Conservation (phyloP, 805 yeast species). For the Myxozyma sirexii region DNA sequence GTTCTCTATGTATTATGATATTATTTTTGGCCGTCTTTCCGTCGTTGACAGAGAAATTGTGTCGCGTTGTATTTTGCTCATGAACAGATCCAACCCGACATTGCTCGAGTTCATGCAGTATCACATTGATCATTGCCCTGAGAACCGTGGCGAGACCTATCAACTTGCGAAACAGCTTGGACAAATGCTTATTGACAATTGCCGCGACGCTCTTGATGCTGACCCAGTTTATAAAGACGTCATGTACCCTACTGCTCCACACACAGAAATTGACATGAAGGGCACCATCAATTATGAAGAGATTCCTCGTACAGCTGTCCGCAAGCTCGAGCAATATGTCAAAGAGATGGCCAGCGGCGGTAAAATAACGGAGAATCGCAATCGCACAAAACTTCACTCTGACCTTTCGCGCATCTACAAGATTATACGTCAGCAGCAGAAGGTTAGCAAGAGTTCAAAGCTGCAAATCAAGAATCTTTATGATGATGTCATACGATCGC, state of each 20-base stretch:
- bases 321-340: slow-evolving; percentile 94
- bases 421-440: slow-evolving; percentile 73
- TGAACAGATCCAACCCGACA: slow-evolving; percentile 95
- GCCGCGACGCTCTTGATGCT: slow-evolving; percentile 76
- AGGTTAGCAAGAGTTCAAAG: slow-evolving; percentile 55
- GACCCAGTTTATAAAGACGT: slow-evolving; percentile 97
- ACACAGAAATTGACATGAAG: slow-evolving; percentile 81
- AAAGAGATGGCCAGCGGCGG: slow-evolving; percentile 97
- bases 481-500: slow-evolving; percentile 40
- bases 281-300: slow-evolving; percentile 87
- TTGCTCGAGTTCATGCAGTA: slow-evolving; percentile 96
- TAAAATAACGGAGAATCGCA: slow-evolving; percentile 64
- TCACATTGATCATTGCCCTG: slow-evolving; percentile 80
- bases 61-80: slow-evolving; percentile 91
- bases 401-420: slow-evolving; percentile 84
- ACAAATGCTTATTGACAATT: slow-evolving; percentile 91
- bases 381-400: slow-evolving; percentile 58
- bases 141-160: slow-evolving; percentile 88
- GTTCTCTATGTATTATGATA: slow-evolving; percentile 88
- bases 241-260: slow-evolving; percentile 91
- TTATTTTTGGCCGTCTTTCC: slow-evolving; percentile 88
- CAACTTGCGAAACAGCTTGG: slow-evolving; percentile 87
- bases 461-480: slow-evolving; percentile 36
- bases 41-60: slow-evolving; percentile 95
- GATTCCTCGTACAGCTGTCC: slow-evolving; percentile 82